These are phyloP conservation scores for Chrysoporthe deuterocubensis DNA, from an alignment of 2,329 filamentous ascomycete genomes.

Conservation along the genomic window DNA sequence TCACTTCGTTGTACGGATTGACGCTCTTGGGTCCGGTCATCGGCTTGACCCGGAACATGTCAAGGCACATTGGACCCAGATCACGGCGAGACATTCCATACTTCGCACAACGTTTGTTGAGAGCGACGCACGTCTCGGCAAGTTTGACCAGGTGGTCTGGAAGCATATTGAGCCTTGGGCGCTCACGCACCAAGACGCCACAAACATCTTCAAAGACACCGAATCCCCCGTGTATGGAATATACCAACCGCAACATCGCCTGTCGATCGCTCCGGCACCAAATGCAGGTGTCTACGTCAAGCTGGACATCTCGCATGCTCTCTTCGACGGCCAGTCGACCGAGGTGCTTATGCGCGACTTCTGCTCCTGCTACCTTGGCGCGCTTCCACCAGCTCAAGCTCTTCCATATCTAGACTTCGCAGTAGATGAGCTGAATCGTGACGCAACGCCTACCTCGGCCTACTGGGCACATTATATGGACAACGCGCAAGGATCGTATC, in stretches of 20 bases:
- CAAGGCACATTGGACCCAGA: conserved; percentile 29
- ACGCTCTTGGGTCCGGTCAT: conserved; percentile 13
- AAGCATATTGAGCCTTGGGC: conserved; percentile 27
- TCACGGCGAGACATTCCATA: conserved; percentile 32
- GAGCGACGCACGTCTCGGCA: conserved; percentile 29
- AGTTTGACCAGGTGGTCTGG: conserved; percentile 33
- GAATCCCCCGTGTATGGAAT: background rate
- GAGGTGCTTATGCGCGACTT: conserved; percentile 33
- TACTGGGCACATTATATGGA: background rate
- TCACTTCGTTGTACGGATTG: conserved; percentile 32
- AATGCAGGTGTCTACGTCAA: conserved; percentile 29
- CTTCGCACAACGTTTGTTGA: conserved; percentile 34
- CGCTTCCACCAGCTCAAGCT: background rate
- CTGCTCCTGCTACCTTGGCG: conserved; percentile 29
- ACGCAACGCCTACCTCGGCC: background rate
- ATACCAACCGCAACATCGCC: conserved; percentile 17
- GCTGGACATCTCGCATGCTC: conserved; percentile 33
- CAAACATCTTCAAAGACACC: background rate
- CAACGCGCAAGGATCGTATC: background rate
- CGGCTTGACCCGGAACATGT: conserved; percentile 22
- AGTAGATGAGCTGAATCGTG: background rate
- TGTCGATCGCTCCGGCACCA: conserved; percentile 29
- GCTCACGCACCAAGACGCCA: conserved; percentile 17
- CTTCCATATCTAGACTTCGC: background rate
- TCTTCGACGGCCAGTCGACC: conserved; percentile 33